Evolutionary conservation across 1,139 yeast genomes (phyloP).

Genomic region (Pichia sp.): DNA sequence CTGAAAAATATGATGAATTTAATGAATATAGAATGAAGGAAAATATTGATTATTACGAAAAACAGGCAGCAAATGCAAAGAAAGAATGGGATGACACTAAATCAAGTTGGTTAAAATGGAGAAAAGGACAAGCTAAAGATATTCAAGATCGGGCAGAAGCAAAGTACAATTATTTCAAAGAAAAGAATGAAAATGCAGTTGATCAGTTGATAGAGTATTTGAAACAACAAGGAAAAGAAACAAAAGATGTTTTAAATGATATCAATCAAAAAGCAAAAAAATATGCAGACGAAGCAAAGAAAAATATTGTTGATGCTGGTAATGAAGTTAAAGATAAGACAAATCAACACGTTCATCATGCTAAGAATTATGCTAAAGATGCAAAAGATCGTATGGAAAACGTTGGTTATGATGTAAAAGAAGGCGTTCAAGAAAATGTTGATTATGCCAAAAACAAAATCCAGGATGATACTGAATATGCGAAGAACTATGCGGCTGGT

Average conservation of each 20-base stretch:
- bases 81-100: constrained; percentile 11
- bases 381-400: constrained; percentile 1
- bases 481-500: constrained; percentile 2
- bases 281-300: not conserved
- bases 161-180: constrained; percentile 8
- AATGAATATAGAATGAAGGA: constrained; percentile 21
- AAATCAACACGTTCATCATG: constrained; percentile 2
- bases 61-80: constrained; percentile 10
- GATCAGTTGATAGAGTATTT: constrained; percentile 4
- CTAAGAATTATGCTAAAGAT: constrained; percentile 5
- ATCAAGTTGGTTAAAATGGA: constrained; percentile 13
- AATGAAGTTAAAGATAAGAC: constrained; percentile 2
- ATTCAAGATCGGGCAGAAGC: constrained; percentile 9
- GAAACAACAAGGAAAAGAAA: not conserved
- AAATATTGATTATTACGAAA: constrained; percentile 4
- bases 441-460: not conserved
- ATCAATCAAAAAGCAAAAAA: not conserved
- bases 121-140: constrained; percentile 6
- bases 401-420: constrained; percentile 6
- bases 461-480: not conserved
- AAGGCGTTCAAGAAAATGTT: constrained; percentile 5
- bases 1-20: constrained; percentile 33
- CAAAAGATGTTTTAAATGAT: constrained; percentile 6
- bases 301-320: not conserved
- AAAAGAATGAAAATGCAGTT: constrained; percentile 9